Evolutionary conservation across 805 yeast species (phyloP), one percentile per base, ranked within the genome.

Genomic region (Ogataea dorogensis): DNA sequence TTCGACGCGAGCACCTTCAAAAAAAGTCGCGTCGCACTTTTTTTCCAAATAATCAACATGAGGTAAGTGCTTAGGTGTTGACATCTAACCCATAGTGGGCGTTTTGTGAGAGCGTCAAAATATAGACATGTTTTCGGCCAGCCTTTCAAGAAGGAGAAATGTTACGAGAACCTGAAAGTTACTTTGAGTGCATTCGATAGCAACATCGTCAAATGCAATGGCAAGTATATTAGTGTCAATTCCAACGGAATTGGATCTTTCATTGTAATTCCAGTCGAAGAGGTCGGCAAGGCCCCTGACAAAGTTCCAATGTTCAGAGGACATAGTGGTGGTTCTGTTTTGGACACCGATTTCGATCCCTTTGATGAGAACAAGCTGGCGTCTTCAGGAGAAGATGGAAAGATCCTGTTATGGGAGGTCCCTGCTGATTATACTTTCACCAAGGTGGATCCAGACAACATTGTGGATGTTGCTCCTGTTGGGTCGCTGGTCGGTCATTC

Each of bases 191-290:
- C 98, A 1, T 93, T 96, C 86, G 99, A 93, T 62, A 85, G 96
- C 33, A 91, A 91, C 61, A 70, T 93, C 47, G 74, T 93, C 48
- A 79, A 87, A 62, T 76, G 85, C 46, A 93, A 93, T 59, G 91
- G 96, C 24, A 81, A 83, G 59, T 93, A 77, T 54, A 63, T 93
- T 26, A 73, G 96, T 1, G 82, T 88, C 47, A 88, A 86, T 59
- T 72, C 96, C 20, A 82, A 95, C 8, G 98, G 98, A 25, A 98
- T 98, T 45, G 99, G 99, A 35, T 94, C 98, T 0, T 89, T 93
- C 68, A 96, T 96, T 1, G 85, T 94, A 9, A 79, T 93, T 42
- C 98, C 98, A 2, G 67, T 86, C 17, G 58, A 60, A 7, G 96
- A 91, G 60, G 81, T 77, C 13, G 98, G 98, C 7, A 93, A 89